Evolutionary conservation across 176 grass and related monocot species (phyloP).

Genomic region (Aegilops speltoides): DNA sequence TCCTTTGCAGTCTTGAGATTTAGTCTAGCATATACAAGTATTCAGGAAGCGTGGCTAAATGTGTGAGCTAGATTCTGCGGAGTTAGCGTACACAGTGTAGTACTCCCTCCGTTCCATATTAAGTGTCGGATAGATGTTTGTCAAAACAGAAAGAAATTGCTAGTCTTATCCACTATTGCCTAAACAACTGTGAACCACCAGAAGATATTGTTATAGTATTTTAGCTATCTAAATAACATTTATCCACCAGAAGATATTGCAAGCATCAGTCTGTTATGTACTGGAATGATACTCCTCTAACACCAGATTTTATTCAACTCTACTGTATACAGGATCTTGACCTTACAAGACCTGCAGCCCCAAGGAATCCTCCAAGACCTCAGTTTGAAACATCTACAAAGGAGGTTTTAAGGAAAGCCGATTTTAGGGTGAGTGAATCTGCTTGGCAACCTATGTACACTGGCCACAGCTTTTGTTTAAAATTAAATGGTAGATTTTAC

Average conservation of each 20-base stretch:
- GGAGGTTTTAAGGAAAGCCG: constrained; percentile 86
- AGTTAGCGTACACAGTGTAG: neutral
- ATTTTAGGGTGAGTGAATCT: constrained; percentile 77
- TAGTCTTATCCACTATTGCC: neutral
- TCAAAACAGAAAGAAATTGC: constrained; percentile 8
- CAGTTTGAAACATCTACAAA: constrained; percentile 72
- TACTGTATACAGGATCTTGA: constrained; percentile 73
- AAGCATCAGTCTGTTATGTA: neutral
- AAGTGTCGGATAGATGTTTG: neutral
- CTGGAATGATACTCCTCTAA: constrained; percentile 10
- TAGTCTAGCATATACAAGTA: neutral
- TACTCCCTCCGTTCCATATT: neutral
- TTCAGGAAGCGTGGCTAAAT: neutral
- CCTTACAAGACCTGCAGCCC: constrained; percentile 62
- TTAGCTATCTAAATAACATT: neutral
- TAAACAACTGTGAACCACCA: neutral
- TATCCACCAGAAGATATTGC: neutral
- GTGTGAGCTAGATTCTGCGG: neutral
- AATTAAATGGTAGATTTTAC: neutral
- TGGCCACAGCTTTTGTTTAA: neutral
- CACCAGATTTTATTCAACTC: constrained; percentile 24
- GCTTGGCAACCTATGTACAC: constrained; percentile 9
- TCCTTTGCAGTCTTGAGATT: neutral
- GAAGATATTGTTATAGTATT: neutral
- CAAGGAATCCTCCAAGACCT: constrained; percentile 36